Conservation (phyloP, 257 asterid genomes). For the Cordia subcordata region DNA sequence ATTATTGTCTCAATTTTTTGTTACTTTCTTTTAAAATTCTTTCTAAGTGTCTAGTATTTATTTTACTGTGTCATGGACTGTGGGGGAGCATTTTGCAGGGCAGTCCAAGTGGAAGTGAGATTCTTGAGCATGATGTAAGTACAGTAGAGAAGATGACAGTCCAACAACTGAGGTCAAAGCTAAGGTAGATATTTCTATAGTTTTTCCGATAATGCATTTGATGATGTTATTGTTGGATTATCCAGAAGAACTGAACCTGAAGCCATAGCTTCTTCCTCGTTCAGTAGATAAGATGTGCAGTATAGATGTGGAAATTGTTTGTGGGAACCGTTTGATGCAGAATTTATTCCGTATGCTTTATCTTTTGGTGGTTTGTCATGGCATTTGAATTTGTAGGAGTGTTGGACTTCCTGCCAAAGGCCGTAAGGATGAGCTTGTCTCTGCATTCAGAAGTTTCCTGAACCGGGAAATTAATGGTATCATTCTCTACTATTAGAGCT, state of each 20-base stretch:
- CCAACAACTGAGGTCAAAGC: constrained; percentile 55
- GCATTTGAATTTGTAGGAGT: constrained; percentile 31
- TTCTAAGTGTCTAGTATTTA: not conserved
- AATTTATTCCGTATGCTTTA: too few relatives aligned
- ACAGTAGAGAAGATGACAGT: constrained; percentile 57
- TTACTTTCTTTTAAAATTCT: not conserved
- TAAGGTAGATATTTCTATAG: constrained; percentile 35
- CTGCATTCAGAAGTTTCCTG: constrained; percentile 47
- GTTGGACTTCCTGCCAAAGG: constrained; percentile 55
- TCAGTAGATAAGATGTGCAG: too few relatives aligned
- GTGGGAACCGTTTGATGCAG: not conserved
- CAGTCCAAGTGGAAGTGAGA: constrained; percentile 14
- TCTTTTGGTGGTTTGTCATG: constrained; percentile 3
- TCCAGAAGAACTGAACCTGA: not conserved
- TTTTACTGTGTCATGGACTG: constrained; percentile 15
- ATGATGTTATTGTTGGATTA: not conserved
- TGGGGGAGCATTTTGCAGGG: constrained; percentile 26
- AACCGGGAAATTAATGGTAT: constrained; percentile 44
- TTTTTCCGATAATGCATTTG: not conserved
- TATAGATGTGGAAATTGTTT: not conserved
- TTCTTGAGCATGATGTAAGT: constrained; percentile 36
- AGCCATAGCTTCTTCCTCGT: too few relatives aligned
- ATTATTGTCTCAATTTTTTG: not conserved
- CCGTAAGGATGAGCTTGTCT: constrained; percentile 42
- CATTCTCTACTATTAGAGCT: constrained; percentile 5